Conservation (phyloP, 2,329 filamentous ascomycete genomes). For the Pestalotiopsis sp. region DNA sequence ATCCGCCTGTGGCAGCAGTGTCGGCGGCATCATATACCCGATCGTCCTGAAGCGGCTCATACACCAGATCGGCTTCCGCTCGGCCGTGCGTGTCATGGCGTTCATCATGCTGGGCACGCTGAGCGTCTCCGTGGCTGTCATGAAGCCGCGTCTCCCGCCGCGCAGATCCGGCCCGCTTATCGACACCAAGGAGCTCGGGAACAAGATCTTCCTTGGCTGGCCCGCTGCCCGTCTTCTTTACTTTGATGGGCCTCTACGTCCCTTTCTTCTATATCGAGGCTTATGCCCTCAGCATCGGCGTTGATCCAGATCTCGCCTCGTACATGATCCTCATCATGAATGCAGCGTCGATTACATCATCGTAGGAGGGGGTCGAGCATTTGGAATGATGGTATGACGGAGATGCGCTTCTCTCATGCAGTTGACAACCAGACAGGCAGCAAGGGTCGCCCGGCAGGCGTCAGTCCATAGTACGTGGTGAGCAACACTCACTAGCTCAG, state of each 20-base stretch:
- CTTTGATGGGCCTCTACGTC: background rate
- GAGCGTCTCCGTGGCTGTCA: background rate
- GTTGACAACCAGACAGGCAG: background rate
- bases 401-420: background rate
- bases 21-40: slow-evolving; percentile 40
- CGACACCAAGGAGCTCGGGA: background rate
- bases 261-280: slow-evolving; percentile 18
- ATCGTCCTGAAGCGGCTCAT: slow-evolving; percentile 41
- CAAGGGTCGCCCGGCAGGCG: background rate
- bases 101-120: slow-evolving; percentile 27
- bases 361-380: background rate
- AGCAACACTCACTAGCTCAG: background rate
- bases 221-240: background rate
- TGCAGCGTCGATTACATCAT: slow-evolving; percentile 23
- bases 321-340: slow-evolving; percentile 34
- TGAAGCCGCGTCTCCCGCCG: background rate
- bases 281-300: slow-evolving; percentile 14
- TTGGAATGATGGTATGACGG: background rate
- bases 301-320: slow-evolving; percentile 13
- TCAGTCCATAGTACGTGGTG: background rate
- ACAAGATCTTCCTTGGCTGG: background rate
- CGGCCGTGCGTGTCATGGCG: slow-evolving; percentile 45
- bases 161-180: background rate
- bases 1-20: slow-evolving; percentile 30
- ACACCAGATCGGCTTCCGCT: slow-evolving; percentile 41